Percentiles rank a stretch among this genome's conserved stretches.
These are phyloP conservation scores for Lotus japonicus DNA, from an alignment of 306 rosid genomes.

Conservation along the genomic window DNA sequence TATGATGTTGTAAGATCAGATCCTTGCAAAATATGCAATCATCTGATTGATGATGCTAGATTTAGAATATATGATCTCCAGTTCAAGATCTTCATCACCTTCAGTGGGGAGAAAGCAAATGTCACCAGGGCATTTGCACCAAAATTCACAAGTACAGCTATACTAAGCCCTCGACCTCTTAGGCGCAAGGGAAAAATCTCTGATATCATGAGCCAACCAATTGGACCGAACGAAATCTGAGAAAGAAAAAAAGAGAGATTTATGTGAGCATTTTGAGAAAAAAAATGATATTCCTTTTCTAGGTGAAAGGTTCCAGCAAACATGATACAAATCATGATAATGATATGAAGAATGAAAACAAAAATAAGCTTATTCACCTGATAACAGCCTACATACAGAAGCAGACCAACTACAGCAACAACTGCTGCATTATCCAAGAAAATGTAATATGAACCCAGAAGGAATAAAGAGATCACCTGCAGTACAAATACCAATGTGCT, in stretches of 20 bases:
- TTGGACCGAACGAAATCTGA: constrained; percentile 97
- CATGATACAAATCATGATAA: neutral
- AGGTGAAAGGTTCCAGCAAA: neutral
- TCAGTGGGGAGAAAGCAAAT: constrained; percentile 83
- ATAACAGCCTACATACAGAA: constrained; percentile 83
- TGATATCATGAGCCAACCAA: constrained; percentile 97
- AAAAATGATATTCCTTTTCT: neutral
- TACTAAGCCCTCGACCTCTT: constrained; percentile 87
- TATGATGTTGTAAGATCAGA: neutral
- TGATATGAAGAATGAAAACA: constrained; percentile 12
- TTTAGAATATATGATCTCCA: neutral
- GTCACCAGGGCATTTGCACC: constrained; percentile 85
- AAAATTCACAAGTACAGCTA: constrained; percentile 89
- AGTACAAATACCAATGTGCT: constrained; percentile 5
- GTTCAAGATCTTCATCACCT: constrained; percentile 42
- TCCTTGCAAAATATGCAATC: neutral
- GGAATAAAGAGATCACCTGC: constrained; percentile 82
- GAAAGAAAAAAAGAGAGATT: constrained; percentile 19
- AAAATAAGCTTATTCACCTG: constrained; percentile 52
- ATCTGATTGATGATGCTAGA: constrained; percentile 2
- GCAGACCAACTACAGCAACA: constrained; percentile 76
- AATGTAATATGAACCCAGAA: constrained; percentile 82
- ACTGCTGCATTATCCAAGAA: constrained; percentile 52
- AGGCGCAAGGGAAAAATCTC: constrained; percentile 84
- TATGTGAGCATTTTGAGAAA: neutral